Evolutionary conservation across 1,284 basidiomycete species (phyloP).

Genomic region (Malassezia pachydermatis): DNA sequence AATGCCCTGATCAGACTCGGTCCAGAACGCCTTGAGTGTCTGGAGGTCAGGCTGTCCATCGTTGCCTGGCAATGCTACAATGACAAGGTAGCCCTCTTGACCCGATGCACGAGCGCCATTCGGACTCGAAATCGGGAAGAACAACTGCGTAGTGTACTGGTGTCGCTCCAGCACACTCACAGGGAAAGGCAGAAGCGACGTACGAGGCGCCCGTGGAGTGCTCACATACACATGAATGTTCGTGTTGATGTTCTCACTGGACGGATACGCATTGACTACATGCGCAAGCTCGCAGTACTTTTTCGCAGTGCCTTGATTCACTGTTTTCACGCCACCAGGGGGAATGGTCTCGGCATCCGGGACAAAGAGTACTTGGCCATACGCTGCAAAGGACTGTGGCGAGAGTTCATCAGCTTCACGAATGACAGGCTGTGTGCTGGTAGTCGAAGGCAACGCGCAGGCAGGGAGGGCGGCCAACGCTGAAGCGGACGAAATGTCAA

Average conservation of each 20-base stretch:
- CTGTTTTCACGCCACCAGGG: slow-evolving; percentile 21
- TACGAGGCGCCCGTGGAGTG: slow-evolving; percentile 7
- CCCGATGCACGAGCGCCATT: neutral
- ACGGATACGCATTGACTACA: slow-evolving; percentile 24
- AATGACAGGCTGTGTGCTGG: too few species aligned
- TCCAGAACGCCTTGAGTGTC: slow-evolving; percentile 29
- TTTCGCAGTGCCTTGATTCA: slow-evolving; percentile 40
- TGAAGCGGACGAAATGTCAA: slow-evolving; percentile 18
- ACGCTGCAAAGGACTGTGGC: slow-evolving; percentile 21
- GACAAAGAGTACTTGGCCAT: slow-evolving; percentile 34
- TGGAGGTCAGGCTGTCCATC: slow-evolving; percentile 37
- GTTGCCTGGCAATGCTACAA: slow-evolving; percentile 35
- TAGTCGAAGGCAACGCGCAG: too few species aligned
- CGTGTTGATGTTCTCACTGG: slow-evolving; percentile 21
- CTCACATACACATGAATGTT: slow-evolving; percentile 39
- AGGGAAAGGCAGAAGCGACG: slow-evolving; percentile 21
- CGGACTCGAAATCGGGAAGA: slow-evolving; percentile 28
- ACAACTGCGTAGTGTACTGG: slow-evolving; percentile 36
- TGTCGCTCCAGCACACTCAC: slow-evolving; percentile 39
- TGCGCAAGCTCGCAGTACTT: slow-evolving; percentile 30
- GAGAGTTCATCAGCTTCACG: slow-evolving; percentile 16
- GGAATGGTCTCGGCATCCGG: slow-evolving; percentile 10
- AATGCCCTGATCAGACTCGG: slow-evolving; percentile 32
- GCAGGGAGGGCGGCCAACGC: slow-evolving; percentile 19
- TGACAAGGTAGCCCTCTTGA: slow-evolving; percentile 34